phyloP scores from a whole-genome alignment of 495 filamentous ascomycete genomes.

The Trichocladium antarcticum region DNA sequence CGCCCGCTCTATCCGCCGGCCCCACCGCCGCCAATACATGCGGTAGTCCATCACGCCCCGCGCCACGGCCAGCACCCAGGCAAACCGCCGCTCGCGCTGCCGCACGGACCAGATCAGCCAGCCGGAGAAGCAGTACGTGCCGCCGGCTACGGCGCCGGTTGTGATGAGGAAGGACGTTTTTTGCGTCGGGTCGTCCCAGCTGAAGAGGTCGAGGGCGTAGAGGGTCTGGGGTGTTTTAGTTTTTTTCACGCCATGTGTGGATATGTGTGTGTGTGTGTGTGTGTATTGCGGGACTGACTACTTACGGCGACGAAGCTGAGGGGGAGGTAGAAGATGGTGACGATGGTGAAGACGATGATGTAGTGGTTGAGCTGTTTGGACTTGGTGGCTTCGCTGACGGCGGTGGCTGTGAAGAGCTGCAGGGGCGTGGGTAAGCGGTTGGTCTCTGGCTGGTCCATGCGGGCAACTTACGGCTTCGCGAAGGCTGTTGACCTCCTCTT shows the following conservation, averaged over 20 bases:
- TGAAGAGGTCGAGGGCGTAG: slow-evolving; percentile 16
- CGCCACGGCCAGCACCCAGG: too few species aligned
- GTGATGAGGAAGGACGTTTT: slow-evolving; percentile 13
- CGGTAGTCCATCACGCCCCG: too few species aligned
- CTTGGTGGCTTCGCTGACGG: slow-evolving; percentile 46
- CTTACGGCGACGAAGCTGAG: slow-evolving; percentile 42
- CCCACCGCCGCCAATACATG: too few species aligned
- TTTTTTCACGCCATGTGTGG: too few species aligned
- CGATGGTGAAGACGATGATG: slow-evolving; percentile 55
- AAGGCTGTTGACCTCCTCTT: slow-evolving; percentile 18
- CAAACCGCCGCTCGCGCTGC: too few species aligned
- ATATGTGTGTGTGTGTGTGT: too few species aligned
- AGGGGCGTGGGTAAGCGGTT: too few species aligned
- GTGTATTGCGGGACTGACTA: neutral
- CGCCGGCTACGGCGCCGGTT: slow-evolving; percentile 8
- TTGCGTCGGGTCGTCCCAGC: slow-evolving; percentile 6
- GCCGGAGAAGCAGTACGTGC: slow-evolving; percentile 7
- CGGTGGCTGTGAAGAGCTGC: slow-evolving; percentile 34
- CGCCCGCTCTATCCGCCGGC: too few species aligned
- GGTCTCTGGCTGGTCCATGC: too few species aligned
- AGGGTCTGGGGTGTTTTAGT: slow-evolving; percentile 10
- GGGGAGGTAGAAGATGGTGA: slow-evolving; percentile 51
- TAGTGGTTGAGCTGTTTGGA: slow-evolving; percentile 48
- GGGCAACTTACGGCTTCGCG: slow-evolving; percentile 18
- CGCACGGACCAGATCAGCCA: neutral